Evolutionary conservation across 2,329 filamentous ascomycete species (phyloP).

Genomic region (Fusarium chlamydosporum): DNA sequence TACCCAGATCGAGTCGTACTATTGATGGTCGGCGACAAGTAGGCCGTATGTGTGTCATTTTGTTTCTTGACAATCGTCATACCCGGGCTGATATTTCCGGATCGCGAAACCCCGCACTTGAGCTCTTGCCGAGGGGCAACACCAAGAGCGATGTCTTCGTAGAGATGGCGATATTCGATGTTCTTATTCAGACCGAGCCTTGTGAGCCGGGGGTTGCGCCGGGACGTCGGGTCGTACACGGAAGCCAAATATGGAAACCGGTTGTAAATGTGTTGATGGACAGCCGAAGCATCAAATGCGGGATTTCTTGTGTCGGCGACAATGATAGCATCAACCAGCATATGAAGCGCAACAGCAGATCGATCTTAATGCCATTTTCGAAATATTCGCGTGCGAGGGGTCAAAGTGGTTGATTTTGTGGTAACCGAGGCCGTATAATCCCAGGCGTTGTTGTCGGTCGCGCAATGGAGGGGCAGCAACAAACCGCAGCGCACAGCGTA

Average conservation of each 20-base stretch:
- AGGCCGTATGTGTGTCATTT: constrained; percentile 4
- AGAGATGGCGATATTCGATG: constrained; percentile 3
- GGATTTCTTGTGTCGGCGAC: constrained; percentile 36
- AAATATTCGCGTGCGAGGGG: constrained; percentile 17
- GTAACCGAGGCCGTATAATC: constrained; percentile 30
- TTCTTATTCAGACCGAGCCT: constrained; percentile 16
- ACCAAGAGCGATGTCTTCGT: constrained; percentile 8
- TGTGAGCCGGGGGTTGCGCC: constrained; percentile 21
- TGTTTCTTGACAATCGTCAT: constrained; percentile 7
- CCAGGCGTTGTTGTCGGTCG: constrained; percentile 35
- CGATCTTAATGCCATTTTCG: constrained; percentile 9
- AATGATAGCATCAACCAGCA: background rate
- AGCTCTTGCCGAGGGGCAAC: constrained; percentile 28
- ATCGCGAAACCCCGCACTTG: constrained; percentile 39
- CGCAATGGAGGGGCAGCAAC: constrained; percentile 44
- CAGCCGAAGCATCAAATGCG: constrained; percentile 31
- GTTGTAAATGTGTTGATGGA: constrained; percentile 13
- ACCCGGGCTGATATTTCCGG: constrained; percentile 11
- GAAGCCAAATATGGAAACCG: constrained; percentile 22
- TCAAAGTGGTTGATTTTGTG: constrained; percentile 24
- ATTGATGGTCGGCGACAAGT: background rate
- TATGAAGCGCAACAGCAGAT: constrained; percentile 13
- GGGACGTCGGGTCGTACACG: constrained; percentile 48
- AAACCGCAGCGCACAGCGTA: constrained; percentile 11
- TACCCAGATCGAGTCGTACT: background rate